Evolutionary conservation across 441 rosid genomes (phyloP).

Genomic region (Gossypium lobatum): DNA sequence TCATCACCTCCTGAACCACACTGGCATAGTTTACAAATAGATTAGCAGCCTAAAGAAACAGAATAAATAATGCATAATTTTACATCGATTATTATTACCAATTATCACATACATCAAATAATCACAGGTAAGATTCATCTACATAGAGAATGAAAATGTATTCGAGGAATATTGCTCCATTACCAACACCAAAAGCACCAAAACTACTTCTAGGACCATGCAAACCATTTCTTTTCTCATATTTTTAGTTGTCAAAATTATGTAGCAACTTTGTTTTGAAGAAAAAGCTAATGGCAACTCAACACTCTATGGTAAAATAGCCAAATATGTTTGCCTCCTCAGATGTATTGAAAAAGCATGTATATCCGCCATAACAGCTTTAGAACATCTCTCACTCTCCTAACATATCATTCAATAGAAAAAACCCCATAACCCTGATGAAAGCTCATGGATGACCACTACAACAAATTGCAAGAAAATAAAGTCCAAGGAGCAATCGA

Average conservation of each 20-base stretch:
- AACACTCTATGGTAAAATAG: no score
- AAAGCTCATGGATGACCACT: neutral
- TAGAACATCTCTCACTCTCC: no score
- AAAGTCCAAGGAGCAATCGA: neutral
- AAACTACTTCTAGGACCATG: neutral
- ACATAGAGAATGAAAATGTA: neutral
- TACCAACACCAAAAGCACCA: neutral
- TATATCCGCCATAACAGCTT: no score
- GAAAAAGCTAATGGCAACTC: no score
- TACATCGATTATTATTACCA: neutral
- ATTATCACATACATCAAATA: neutral
- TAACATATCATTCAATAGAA: neutral
- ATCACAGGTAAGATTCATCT: neutral
- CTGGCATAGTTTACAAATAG: slow-evolving; percentile 34
- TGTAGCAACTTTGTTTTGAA: no score
- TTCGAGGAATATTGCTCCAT: neutral
- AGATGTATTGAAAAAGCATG: no score
- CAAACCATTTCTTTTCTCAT: neutral
- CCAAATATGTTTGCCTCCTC: no score
- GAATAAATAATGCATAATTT: neutral
- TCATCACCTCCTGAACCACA: slow-evolving; percentile 91
- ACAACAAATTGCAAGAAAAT: neutral
- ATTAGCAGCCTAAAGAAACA: slow-evolving; percentile 15
- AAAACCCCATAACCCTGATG: neutral
- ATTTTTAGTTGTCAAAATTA: neutral